Percentiles rank a stretch among this genome's conserved stretches.
Conservation (phyloP, 2,329 filamentous ascomycete genomes). For the Cytospora piceicola region DNA sequence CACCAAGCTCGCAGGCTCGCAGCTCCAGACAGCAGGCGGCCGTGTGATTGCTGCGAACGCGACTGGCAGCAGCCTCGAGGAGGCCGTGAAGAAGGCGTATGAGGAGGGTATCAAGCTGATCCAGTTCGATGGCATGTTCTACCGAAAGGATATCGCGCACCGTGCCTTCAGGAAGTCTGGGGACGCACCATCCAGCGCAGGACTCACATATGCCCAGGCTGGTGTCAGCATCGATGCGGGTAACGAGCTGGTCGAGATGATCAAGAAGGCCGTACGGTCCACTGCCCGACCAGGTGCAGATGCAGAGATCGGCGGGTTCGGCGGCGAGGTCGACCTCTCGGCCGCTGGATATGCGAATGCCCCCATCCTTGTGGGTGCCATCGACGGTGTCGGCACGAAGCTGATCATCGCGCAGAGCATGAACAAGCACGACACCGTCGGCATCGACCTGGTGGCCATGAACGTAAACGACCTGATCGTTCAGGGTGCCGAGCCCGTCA, state of each 20-base stretch:
- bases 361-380: slow-evolving; percentile 87
- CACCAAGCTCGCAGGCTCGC: slow-evolving; percentile 65
- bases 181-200: slow-evolving; percentile 33
- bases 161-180: slow-evolving; percentile 61
- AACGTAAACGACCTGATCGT: slow-evolving; percentile 98
- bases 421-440: slow-evolving; percentile 89
- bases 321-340: slow-evolving; percentile 80
- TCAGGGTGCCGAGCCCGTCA: slow-evolving; percentile 90
- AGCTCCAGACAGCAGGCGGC: slow-evolving; percentile 79
- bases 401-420: slow-evolving; percentile 93
- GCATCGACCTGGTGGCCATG: slow-evolving; percentile 97
- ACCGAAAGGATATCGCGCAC: slow-evolving; percentile 88
- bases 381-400: slow-evolving; percentile 96
- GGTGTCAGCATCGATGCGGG: slow-evolving; percentile 95
- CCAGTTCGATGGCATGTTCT: slow-evolving; percentile 88
- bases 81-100: slow-evolving; percentile 88
- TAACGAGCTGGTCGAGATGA: slow-evolving; percentile 88
- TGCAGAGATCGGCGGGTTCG: slow-evolving; percentile 93
- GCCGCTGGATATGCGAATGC: slow-evolving; percentile 73
- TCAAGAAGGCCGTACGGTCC: slow-evolving; percentile 86
- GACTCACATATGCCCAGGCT: slow-evolving; percentile 87
- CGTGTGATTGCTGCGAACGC: slow-evolving; percentile 94
- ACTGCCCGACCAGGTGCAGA: slow-evolving; percentile 87
- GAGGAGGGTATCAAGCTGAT: slow-evolving; percentile 73
- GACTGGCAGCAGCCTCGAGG: slow-evolving; percentile 70